A percentile compares a stretch with the other conserved stretches of the same genome.
phyloP scores from a whole-genome alignment of 768 basidiomycete genomes.

The Bullera alba region DNA sequence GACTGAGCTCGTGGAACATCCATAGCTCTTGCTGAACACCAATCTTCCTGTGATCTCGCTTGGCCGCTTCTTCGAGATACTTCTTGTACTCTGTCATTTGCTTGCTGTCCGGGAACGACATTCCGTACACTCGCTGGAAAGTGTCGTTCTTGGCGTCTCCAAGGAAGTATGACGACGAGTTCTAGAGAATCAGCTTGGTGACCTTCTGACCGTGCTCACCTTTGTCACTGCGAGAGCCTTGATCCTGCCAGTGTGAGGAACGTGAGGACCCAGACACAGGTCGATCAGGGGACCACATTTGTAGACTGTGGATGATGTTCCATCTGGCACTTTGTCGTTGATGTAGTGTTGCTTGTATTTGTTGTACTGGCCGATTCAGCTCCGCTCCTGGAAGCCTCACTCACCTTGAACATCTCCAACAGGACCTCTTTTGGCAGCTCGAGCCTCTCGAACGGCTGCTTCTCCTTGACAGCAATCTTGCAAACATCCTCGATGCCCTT shows the following conservation, averaged over 20 bases:
- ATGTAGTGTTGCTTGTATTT: conserved; percentile 97
- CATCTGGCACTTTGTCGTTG: conserved; percentile 89
- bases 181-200: conserved; percentile 51
- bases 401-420: conserved; percentile 87
- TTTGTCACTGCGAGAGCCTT: conserved; percentile 97
- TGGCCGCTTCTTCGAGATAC: conserved; percentile 95
- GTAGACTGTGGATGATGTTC: conserved; percentile 93
- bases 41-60: conserved; percentile 92
- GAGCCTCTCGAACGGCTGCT: conserved; percentile 91
- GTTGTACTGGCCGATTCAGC: conserved; percentile 66
- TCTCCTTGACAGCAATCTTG: conserved; percentile 85
- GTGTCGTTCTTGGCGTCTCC: conserved; percentile 89
- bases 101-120: conserved; percentile 98
- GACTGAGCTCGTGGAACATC: conserved; percentile 96
- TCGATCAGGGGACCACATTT: conserved; percentile 98
- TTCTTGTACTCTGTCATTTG: conserved; percentile 89
- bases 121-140: conserved; percentile 91
- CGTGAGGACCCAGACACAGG: conserved; percentile 92
- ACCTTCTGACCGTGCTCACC: conserved; percentile 48
- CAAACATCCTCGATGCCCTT: conserved; percentile 79
- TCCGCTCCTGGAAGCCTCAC: conserved; percentile 34
- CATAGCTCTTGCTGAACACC: conserved; percentile 97
- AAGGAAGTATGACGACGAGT: conserved; percentile 96
- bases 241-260: conserved; percentile 95
- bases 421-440: conserved; percentile 91